Percentiles rank a stretch among this genome's conserved stretches.
Conservation (phyloP, 2,329 filamentous ascomycete species). For the Trichoderma pleuroti region DNA sequence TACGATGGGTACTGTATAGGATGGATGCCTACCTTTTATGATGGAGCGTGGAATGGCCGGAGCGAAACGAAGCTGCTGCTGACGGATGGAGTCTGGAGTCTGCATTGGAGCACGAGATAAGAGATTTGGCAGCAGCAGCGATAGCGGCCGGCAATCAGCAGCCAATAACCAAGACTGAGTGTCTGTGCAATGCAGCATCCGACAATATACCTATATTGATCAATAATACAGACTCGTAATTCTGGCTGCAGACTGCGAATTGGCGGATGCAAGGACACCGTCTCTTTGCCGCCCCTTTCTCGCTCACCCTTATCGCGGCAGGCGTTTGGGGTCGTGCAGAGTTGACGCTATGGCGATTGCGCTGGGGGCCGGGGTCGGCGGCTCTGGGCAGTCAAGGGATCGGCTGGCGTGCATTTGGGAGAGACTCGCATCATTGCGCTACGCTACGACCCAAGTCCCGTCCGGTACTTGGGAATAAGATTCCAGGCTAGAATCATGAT, state of each 20-base stretch:
- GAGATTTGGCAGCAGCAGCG: neutral
- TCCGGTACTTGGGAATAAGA: constrained; percentile 7
- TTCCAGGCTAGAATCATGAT: neutral
- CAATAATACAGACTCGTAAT: too few species aligned
- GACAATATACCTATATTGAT: neutral
- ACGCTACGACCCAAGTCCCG: constrained; percentile 9
- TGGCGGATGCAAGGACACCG: constrained; percentile 15
- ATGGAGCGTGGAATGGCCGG: neutral
- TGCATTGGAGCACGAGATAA: neutral
- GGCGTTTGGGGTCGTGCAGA: neutral
- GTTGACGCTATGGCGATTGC: too few species aligned
- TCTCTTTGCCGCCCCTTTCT: constrained; percentile 7
- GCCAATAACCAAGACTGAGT: neutral
- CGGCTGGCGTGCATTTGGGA: constrained; percentile 17
- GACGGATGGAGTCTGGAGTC: neutral
- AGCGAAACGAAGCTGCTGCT: neutral
- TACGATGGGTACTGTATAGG: neutral
- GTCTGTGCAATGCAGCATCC: neutral
- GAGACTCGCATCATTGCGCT: constrained; percentile 18
- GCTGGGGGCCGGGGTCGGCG: constrained; percentile 4
- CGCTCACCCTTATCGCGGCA: constrained; percentile 6
- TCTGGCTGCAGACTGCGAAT: neutral
- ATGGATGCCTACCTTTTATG: neutral
- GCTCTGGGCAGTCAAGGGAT: neutral
- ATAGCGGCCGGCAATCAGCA: constrained; percentile 2